A percentile compares a stretch with the other conserved stretches of the same genome.
Conservation (phyloP, 805 yeast species). For the Trichomonascus vanleenenianus region DNA sequence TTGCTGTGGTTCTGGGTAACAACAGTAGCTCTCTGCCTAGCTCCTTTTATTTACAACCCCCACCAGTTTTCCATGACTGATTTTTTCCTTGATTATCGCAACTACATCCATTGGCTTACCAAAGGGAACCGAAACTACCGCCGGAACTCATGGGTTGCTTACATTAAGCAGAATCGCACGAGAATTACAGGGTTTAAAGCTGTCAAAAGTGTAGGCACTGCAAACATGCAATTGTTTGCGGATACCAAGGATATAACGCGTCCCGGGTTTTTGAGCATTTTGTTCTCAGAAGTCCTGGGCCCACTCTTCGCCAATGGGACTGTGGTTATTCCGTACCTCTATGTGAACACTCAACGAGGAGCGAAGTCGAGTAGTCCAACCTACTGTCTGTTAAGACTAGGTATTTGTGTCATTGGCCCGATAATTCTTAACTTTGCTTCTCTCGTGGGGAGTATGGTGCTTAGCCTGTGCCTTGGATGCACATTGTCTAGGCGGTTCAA, state of each 20-base stretch:
- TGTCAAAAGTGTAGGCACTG: neutral
- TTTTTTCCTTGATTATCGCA: slow-evolving; percentile 93
- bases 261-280: slow-evolving; percentile 62
- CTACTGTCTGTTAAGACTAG: slow-evolving; percentile 48
- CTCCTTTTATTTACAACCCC: slow-evolving; percentile 95
- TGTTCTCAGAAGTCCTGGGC: slow-evolving; percentile 60
- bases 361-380: slow-evolving; percentile 46
- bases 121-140: slow-evolving; percentile 68
- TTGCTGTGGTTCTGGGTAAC: slow-evolving; percentile 97
- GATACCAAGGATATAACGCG: slow-evolving; percentile 23
- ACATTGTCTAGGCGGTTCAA: slow-evolving; percentile 48
- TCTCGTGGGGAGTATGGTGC: slow-evolving; percentile 16
- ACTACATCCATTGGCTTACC: slow-evolving; percentile 79
- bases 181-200: slow-evolving; percentile 81
- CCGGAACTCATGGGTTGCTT: slow-evolving; percentile 72
- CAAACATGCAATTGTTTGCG: neutral
- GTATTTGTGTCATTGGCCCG: slow-evolving; percentile 28
- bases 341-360: slow-evolving; percentile 52
- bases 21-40: slow-evolving; percentile 73
- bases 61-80: slow-evolving; percentile 97
- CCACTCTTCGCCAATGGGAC: slow-evolving; percentile 53
- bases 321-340: slow-evolving; percentile 52
- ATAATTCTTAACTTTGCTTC: slow-evolving; percentile 17
- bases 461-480: neutral
- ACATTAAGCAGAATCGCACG: slow-evolving; percentile 69